Percentiles rank a stretch among this genome's conserved stretches.
These are phyloP conservation scores for Aureobasidium subglaciale DNA, from an alignment of 2,329 filamentous ascomycete genomes.

Conservation along the genomic window DNA sequence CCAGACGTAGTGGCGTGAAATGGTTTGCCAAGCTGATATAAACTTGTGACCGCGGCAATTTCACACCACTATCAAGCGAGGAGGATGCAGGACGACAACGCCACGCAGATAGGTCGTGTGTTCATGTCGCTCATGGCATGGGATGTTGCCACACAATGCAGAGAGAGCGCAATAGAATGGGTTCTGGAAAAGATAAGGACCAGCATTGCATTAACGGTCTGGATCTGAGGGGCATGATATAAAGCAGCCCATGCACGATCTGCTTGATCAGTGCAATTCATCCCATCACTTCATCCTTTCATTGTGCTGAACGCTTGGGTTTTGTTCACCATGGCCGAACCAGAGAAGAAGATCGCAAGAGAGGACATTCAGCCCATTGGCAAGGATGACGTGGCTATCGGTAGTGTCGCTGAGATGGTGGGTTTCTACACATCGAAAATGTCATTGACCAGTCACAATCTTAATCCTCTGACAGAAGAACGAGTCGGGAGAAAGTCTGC, in stretches of 20 bases:
- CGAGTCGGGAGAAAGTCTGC: neutral
- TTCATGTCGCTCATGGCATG: no score
- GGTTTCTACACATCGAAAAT: no score
- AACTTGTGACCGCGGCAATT: neutral
- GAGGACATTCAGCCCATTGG: neutral
- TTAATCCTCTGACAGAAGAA: constrained; percentile 1
- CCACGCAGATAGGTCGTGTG: neutral
- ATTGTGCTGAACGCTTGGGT: neutral
- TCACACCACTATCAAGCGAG: neutral
- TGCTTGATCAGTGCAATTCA: no score
- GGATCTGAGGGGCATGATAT: neutral
- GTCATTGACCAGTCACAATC: no score
- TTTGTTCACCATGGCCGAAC: neutral
- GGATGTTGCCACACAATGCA: neutral
- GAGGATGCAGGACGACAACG: neutral
- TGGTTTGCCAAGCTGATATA: neutral
- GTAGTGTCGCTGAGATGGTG: neutral
- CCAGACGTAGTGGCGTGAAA: neutral
- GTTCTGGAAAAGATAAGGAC: neutral
- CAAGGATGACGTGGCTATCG: neutral
- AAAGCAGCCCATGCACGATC: neutral
- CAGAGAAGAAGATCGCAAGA: neutral
- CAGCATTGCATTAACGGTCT: neutral
- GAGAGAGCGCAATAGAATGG: neutral
- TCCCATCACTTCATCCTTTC: neutral